Evolutionary conservation across 139 green algal genomes (phyloP).

Genomic region (Chlamydomonas urium): DNA sequence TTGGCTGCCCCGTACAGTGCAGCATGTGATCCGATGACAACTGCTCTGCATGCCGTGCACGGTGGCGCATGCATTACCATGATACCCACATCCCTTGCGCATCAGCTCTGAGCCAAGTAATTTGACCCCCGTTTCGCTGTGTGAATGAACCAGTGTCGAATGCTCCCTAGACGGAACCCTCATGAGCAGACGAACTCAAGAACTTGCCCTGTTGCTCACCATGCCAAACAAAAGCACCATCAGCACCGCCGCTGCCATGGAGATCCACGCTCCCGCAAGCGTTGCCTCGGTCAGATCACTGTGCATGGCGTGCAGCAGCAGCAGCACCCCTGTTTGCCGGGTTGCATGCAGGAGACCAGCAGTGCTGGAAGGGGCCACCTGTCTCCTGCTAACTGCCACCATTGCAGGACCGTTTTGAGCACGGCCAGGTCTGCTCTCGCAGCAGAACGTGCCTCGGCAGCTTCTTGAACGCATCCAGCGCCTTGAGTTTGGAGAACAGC

Average conservation of each 20-base stretch:
- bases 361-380: neutral
- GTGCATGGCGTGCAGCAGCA: conserved; percentile 6
- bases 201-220: conserved; percentile 38
- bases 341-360: neutral
- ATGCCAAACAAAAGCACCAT: conserved; percentile 80
- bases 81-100: too few relatives aligned
- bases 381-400: neutral
- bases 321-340: neutral
- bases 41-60: too few relatives aligned
- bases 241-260: conserved; percentile 71
- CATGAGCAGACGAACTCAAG: neutral
- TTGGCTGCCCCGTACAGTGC: too few relatives aligned
- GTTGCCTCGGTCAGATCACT: conserved; percentile 94
- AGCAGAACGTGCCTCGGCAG: conserved; percentile 28
- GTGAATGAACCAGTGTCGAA: too few relatives aligned
- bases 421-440: neutral
- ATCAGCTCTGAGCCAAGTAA: too few relatives aligned
- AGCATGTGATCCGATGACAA: too few relatives aligned
- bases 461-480: conserved; percentile 70
- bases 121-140: too few relatives aligned
- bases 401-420: neutral
- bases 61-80: too few relatives aligned
- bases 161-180: too few relatives aligned
- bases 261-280: conserved; percentile 83
- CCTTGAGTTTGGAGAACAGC: conserved; percentile 40